These are phyloP conservation scores for Helminthosporium solani DNA, from an alignment of 2,329 filamentous ascomycete genomes.

Conservation along the genomic window DNA sequence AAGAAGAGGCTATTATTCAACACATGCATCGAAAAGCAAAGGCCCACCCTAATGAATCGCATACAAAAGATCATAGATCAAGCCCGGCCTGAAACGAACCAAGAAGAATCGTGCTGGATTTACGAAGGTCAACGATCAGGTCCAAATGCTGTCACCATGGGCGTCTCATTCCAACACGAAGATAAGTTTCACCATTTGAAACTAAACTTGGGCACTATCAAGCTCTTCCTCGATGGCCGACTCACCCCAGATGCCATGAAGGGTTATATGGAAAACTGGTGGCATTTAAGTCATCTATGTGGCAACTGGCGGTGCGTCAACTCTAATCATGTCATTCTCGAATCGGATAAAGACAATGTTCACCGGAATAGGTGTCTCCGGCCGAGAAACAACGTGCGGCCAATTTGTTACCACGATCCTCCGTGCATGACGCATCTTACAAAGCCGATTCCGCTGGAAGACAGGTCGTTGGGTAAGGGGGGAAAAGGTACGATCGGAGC, in stretches of 20 bases:
- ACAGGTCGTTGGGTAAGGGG: too few relatives aligned
- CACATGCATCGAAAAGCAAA: too few relatives aligned
- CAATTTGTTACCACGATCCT: conserved; percentile 6
- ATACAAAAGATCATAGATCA: too few relatives aligned
- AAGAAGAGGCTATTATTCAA: too few relatives aligned
- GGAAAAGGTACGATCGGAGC: too few relatives aligned
- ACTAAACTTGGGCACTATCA: conserved; percentile 8
- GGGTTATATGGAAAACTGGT: conserved; percentile 12
- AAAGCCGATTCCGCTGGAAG: too few relatives aligned
- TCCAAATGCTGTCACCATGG: too few relatives aligned
- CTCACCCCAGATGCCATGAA: conserved; percentile 9
- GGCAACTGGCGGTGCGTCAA: conserved; percentile 21
- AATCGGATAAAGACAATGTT: conserved; percentile 1
- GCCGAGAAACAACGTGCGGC: not conserved
- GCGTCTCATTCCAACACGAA: conserved; percentile 2
- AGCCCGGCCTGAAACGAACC: too few relatives aligned
- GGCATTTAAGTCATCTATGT: conserved; percentile 17
- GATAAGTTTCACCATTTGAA: not conserved
- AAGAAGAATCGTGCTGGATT: too few relatives aligned
- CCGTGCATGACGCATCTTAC: conserved; percentile 11
- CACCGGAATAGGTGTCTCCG: conserved; percentile 13
- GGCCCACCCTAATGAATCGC: too few relatives aligned
- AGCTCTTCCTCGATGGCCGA: conserved; percentile 7
- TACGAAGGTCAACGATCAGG: too few relatives aligned
- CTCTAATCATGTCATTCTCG: conserved; percentile 8